Percentiles rank a stretch among this genome's conserved stretches.
These are phyloP conservation scores for Globisporangium radiosum DNA, from an alignment of 352 stramenopile genomes.

Conservation along the genomic window DNA sequence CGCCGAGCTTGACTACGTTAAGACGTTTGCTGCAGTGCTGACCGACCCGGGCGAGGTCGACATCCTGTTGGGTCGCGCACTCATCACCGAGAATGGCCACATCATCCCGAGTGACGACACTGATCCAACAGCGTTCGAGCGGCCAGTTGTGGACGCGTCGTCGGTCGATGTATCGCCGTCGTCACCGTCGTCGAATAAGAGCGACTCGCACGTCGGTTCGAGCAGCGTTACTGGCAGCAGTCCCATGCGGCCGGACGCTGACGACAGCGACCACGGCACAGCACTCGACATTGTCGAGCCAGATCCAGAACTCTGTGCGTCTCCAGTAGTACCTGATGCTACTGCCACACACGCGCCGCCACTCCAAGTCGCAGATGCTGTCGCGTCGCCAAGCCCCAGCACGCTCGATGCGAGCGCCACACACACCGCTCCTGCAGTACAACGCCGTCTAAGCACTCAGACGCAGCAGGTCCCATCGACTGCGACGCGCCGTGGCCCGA, in stretches of 20 bases:
- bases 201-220: background rate
- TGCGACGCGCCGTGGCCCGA: constrained; percentile 2
- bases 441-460: too few relatives aligned
- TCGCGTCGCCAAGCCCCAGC: background rate
- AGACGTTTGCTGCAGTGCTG: constrained; percentile 25
- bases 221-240: background rate
- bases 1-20: constrained; percentile 32
- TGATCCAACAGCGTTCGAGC: background rate
- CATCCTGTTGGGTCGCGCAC: constrained; percentile 22
- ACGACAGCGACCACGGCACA: constrained; percentile 1
- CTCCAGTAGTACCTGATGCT: background rate
- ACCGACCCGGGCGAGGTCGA: constrained; percentile 23
- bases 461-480: background rate
- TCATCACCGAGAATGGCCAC: constrained; percentile 29
- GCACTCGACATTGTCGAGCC: background rate
- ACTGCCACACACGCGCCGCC: background rate
- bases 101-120: constrained; percentile 3
- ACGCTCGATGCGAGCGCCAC: background rate
- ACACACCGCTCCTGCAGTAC: background rate
- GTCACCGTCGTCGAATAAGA: background rate
- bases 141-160: background rate
- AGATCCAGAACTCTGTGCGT: background rate
- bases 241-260: too few relatives aligned
- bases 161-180: background rate
- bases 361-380: background rate